A percentile compares a stretch with the other conserved stretches of the same genome.
phyloP scores from a whole-genome alignment of 2,329 filamentous ascomycete species.

The Chalaropsis ovoidea region DNA sequence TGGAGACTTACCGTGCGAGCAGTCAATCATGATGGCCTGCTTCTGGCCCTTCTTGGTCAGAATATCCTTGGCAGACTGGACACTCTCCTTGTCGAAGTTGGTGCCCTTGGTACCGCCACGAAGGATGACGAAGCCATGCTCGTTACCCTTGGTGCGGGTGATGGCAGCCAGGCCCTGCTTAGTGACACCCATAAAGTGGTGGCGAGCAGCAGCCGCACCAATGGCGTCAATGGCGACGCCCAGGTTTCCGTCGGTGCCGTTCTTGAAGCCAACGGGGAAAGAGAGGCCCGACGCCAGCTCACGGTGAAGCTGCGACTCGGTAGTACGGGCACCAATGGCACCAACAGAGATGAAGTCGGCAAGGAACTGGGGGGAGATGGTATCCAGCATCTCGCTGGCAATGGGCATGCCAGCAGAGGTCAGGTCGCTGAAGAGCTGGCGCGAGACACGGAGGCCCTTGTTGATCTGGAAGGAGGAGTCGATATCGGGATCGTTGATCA shows the following conservation, averaged over 20 bases:
- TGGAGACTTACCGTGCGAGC: conserved; percentile 67
- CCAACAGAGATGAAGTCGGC: conserved; percentile 92
- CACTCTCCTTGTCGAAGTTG: conserved; percentile 82
- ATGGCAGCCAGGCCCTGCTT: conserved; percentile 96
- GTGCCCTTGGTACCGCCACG: conserved; percentile 84
- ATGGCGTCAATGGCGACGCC: conserved; percentile 92
- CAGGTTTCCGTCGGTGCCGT: conserved; percentile 88
- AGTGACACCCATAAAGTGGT: conserved; percentile 98
- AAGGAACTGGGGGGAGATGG: conserved; percentile 95
- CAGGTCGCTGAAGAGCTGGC: conserved; percentile 86
- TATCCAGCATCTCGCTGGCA: conserved; percentile 96
- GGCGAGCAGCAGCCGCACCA: conserved; percentile 69
- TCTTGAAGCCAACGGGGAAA: conserved; percentile 99
- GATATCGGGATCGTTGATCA: conserved; percentile 98
- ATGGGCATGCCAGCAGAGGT: conserved; percentile 85
- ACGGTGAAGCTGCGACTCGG: conserved; percentile 90
- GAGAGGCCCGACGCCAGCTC: conserved; percentile 90
- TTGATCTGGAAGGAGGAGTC: conserved; percentile 98
- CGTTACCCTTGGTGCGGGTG: conserved; percentile 83
- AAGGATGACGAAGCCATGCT: conserved; percentile 95
- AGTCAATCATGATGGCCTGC: conserved; percentile 94
- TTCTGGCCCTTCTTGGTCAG: conserved; percentile 74
- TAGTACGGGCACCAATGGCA: conserved; percentile 90
- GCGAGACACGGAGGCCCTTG: conserved; percentile 87
- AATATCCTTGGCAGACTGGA: conserved; percentile 67